Evolutionary conservation across 805 yeast species (phyloP), one percentile per base, ranked within the genome.

Genomic region (Kodamaea kakaduensis): DNA sequence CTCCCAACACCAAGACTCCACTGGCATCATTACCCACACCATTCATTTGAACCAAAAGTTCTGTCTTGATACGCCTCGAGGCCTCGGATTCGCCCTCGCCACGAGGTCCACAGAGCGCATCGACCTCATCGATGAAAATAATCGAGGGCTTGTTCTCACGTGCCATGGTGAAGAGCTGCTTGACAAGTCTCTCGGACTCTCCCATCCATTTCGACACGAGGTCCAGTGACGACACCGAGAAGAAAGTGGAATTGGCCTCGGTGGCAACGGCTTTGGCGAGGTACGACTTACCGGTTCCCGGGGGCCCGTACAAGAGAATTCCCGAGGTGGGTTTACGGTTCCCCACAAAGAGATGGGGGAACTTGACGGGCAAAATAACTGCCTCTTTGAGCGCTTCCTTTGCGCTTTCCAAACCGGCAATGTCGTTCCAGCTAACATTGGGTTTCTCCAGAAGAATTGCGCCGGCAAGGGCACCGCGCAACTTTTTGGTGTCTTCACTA

Each of bases 161-260:
- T 4, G 98, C 98, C 95, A 90, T 86, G 21, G 82, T 75, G 61
- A 93, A 93, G 44, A 93, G 71, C 56, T 93, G 97, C 59, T 90
- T 93, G 17, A 93, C 97, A 38, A 93, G 75, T 60, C 97, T 78
- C 61, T 93, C 98, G 17, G 94, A 81, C 59, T 93, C 98, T 50
- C 98, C 98, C 97, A 90, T 90, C 98, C 98, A 93, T 60, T 93
- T 93, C 46, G 95, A 83, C 3, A 93, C 97, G 50, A 93, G 73
- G 59, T 93, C 98, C 9, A 95, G 84, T 0, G 96, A 87, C n/a
- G 95, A 83, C 1, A 93, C 95, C 2, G 96, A 84, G 62, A 93
- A 93, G 51, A 93, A 93, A 0, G 98, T 93, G 0, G 97, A 86
- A 57, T 90, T 88, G 32, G 97, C 96, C 52, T 93, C 98, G 0